These are phyloP conservation scores for Calonectria henricotiae DNA, from an alignment of 2,329 filamentous ascomycete genomes.

Conservation along the genomic window DNA sequence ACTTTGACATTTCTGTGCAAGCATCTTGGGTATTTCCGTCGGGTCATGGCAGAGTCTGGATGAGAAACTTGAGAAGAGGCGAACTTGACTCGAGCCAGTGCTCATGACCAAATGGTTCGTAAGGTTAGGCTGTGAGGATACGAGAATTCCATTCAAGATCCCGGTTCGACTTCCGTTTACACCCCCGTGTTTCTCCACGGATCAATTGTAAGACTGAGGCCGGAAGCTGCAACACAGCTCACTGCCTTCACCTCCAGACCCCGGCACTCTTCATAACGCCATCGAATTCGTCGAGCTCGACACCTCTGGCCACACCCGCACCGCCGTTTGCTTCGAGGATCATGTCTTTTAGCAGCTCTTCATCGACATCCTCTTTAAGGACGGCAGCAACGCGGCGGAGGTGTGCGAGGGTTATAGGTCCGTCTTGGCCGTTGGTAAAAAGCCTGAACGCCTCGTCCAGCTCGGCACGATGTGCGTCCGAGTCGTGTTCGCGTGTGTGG, in stretches of 20 bases:
- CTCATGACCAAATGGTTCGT: background rate
- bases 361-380: conserved; percentile 87
- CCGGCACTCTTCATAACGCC: conserved; percentile 89
- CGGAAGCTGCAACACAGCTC: background rate
- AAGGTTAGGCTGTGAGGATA: background rate
- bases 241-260: conserved; percentile 78
- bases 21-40: background rate
- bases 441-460: conserved; percentile 87
- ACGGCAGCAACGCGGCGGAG: conserved; percentile 84
- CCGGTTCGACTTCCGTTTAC: conserved; percentile 3
- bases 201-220: background rate
- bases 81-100: background rate
- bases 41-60: background rate
- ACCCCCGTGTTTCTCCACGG: conserved; percentile 4
- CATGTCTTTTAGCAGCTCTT: conserved; percentile 93
- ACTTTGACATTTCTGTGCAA: conserved; percentile 16
- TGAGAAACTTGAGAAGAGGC: background rate
- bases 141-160: background rate
- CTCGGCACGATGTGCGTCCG: conserved; percentile 74
- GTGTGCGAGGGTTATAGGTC: conserved; percentile 84
- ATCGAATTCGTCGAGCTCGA: conserved; percentile 86
- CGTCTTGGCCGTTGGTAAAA: conserved; percentile 75
- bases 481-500: conserved; percentile 71
- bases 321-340: conserved; percentile 93
- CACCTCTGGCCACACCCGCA: conserved; percentile 78